Conservation (phyloP, 208 protist genomes). For the Leishmania major region DNA sequence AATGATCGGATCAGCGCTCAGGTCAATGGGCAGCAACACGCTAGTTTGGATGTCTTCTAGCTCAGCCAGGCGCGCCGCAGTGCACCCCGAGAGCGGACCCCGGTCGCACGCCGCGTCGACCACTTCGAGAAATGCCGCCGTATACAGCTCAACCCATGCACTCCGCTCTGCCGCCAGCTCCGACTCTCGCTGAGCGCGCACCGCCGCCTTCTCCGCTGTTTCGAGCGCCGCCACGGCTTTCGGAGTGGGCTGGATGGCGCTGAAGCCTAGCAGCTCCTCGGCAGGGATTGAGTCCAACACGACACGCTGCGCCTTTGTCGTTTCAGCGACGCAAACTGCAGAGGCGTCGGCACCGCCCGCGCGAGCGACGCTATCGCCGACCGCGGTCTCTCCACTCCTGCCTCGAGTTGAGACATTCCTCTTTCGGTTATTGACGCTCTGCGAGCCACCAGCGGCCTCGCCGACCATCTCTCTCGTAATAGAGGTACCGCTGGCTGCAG, state of each 20-base stretch:
- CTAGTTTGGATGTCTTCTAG: conserved; percentile 52
- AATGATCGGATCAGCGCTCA: conserved; percentile 40
- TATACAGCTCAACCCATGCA: conserved; percentile 1
- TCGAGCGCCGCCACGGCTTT: conserved; percentile 10
- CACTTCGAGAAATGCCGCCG: conserved; percentile 23
- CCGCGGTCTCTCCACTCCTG: background rate
- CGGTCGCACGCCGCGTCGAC: conserved; percentile 60
- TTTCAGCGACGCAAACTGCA: background rate
- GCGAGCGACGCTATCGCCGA: background rate
- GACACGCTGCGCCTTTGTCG: conserved; percentile 14
- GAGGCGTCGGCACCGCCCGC: background rate
- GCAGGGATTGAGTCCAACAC: conserved; percentile 6
- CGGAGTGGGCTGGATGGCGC: background rate
- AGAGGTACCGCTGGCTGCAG: background rate
- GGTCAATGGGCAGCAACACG: conserved; percentile 61
- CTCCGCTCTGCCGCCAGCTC: conserved; percentile 13
- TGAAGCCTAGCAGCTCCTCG: conserved; percentile 24
- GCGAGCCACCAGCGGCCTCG: background rate
- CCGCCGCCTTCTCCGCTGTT: conserved; percentile 10
- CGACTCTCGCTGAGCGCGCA: conserved; percentile 2
- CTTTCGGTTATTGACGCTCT: conserved; percentile 6
- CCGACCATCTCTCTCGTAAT: background rate
- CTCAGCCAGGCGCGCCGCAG: conserved; percentile 43
- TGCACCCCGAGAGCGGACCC: conserved; percentile 59
- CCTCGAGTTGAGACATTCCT: background rate